Conservation (phyloP, 2,329 filamentous ascomycete genomes). For the Thermothelomyces thermophilus region DNA sequence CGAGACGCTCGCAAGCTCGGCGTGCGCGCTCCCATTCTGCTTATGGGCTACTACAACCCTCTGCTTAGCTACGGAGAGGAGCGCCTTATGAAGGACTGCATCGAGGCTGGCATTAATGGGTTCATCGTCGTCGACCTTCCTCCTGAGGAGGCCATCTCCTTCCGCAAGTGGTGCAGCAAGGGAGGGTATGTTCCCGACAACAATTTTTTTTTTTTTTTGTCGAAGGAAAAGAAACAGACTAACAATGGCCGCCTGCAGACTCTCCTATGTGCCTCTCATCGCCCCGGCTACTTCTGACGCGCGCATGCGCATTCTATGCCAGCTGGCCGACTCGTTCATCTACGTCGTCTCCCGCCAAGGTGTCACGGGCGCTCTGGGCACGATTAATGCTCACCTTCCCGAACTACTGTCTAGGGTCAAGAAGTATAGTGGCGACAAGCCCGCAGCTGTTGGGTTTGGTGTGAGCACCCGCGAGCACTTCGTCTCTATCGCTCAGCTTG, state of each 20-base stretch:
- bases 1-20: slow-evolving; percentile 71
- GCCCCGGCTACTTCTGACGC: slow-evolving; percentile 86
- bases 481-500: slow-evolving; percentile 70
- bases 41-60: slow-evolving; percentile 99
- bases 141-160: slow-evolving; percentile 89
- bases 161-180: slow-evolving; percentile 74
- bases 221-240: background rate
- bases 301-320: slow-evolving; percentile 92
- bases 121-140: slow-evolving; percentile 96
- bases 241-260: slow-evolving; percentile 37
- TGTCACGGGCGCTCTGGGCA: slow-evolving; percentile 79
- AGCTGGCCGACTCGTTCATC: slow-evolving; percentile 96
- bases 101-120: slow-evolving; percentile 79
- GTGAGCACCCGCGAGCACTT: slow-evolving; percentile 96
- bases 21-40: slow-evolving; percentile 72
- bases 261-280: slow-evolving; percentile 96
- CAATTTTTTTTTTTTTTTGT: background rate
- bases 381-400: slow-evolving; percentile 73
- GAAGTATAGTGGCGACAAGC: slow-evolving; percentile 83
- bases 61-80: slow-evolving; percentile 92
- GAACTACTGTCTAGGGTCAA: slow-evolving; percentile 80
- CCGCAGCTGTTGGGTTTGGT: slow-evolving; percentile 89
- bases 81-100: slow-evolving; percentile 75
- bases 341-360: slow-evolving; percentile 98
- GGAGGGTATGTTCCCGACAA: slow-evolving; percentile 51